phyloP scores from a whole-genome alignment of 106 monocot species.

The Dendrobium chrysotoxum region DNA sequence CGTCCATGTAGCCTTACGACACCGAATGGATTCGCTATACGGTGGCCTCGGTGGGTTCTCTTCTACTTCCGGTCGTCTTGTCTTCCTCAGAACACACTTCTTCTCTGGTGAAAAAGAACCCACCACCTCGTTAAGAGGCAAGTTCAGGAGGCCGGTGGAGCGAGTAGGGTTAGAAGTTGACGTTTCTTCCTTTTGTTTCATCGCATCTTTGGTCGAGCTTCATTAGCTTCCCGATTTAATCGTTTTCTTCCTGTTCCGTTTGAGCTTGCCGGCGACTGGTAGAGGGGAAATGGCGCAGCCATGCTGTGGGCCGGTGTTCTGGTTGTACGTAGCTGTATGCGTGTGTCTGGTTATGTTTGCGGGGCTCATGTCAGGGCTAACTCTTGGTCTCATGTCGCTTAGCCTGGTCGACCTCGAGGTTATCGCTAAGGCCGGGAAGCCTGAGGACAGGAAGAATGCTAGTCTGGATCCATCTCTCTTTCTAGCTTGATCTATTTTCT shows the following conservation, averaged over 20 bases:
- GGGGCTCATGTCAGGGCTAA: conserved; percentile 98
- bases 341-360: conserved; percentile 71
- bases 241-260: neutral
- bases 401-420: conserved; percentile 99
- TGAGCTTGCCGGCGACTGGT: neutral
- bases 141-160: neutral
- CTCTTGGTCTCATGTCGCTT: conserved; percentile 97
- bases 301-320: conserved; percentile 73
- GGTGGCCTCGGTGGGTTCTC: no score
- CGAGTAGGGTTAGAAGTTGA: neutral
- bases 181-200: neutral
- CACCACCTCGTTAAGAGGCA: neutral
- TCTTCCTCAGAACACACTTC: no score
- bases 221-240: neutral
- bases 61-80: no score
- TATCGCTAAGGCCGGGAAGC: conserved; percentile 72
- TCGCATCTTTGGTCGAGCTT: neutral
- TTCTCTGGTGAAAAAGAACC: no score
- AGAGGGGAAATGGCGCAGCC: neutral
- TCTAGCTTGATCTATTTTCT: neutral
- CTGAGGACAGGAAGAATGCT: conserved; percentile 61
- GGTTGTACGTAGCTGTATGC: conserved; percentile 57
- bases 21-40: no score
- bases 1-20: no score
- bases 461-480: conserved; percentile 17